Percentiles rank a stretch among this genome's conserved stretches.
Evolutionary conservation across 495 filamentous ascomycete species (phyloP).

Genomic region (Terfezia claveryi): DNA sequence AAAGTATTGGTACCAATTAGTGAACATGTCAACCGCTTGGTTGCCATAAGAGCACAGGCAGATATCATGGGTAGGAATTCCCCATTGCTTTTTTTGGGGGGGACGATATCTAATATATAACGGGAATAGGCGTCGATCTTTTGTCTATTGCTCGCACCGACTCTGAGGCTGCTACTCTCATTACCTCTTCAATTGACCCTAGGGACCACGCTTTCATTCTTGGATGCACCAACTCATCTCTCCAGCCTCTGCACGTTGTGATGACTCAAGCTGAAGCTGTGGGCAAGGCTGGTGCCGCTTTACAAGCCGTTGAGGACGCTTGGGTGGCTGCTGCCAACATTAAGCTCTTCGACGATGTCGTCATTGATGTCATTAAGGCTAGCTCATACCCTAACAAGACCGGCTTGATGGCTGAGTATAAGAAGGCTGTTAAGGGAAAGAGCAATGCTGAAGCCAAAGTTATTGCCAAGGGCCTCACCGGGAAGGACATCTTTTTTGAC

Average conservation of each 20-base stretch:
- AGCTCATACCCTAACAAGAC: slow-evolving; percentile 43
- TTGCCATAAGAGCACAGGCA: slow-evolving; percentile 90
- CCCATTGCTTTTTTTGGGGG: background rate
- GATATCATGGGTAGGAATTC: slow-evolving; percentile 64
- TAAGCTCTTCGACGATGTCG: slow-evolving; percentile 79
- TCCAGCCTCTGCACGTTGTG: slow-evolving; percentile 71
- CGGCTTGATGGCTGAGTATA: slow-evolving; percentile 41
- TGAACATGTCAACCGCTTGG: slow-evolving; percentile 95
- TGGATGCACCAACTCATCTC: slow-evolving; percentile 62
- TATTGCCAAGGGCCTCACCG: slow-evolving; percentile 62
- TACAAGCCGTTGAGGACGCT: slow-evolving; percentile 80
- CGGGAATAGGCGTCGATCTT: slow-evolving; percentile 43
- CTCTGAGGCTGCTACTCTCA: slow-evolving; percentile 90
- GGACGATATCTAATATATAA: background rate
- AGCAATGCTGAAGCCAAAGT: slow-evolving; percentile 62
- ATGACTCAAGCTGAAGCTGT: slow-evolving; percentile 68
- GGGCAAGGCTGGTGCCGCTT: slow-evolving; percentile 58
- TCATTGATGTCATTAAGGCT: slow-evolving; percentile 53
- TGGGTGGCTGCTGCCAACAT: slow-evolving; percentile 69
- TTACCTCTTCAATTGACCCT: slow-evolving; percentile 86
- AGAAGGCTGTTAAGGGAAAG: slow-evolving; percentile 49
- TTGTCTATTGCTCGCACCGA: slow-evolving; percentile 84
- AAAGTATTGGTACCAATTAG: slow-evolving; percentile 94
- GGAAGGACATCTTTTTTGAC: slow-evolving; percentile 69
- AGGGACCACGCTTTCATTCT: slow-evolving; percentile 89